These are phyloP conservation scores for Mucor piriformis DNA, from an alignment of 371 early-diverging fungal species.

Conservation along the genomic window DNA sequence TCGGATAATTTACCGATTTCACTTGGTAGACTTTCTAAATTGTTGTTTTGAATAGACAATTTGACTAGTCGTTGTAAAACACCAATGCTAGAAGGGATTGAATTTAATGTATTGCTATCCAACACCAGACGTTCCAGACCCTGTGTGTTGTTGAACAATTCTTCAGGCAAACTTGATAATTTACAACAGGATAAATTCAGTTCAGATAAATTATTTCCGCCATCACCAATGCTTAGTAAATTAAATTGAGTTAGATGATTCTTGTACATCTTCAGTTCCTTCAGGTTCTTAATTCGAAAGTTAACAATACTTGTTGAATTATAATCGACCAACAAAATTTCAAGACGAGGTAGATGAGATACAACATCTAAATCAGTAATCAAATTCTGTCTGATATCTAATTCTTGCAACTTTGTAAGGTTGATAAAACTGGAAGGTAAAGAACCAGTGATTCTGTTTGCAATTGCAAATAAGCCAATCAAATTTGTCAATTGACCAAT, in stretches of 20 bases:
- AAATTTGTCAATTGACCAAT: slow-evolving; percentile 71
- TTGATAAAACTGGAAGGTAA: slow-evolving; percentile 65
- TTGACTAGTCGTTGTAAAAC: slow-evolving; percentile 53
- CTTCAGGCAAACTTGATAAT: slow-evolving; percentile 72
- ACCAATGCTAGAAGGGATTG: slow-evolving; percentile 73
- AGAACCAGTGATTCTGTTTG: slow-evolving; percentile 70
- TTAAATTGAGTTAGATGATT: slow-evolving; percentile 66
- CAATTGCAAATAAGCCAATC: slow-evolving; percentile 65
- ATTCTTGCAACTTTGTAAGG: slow-evolving; percentile 63
- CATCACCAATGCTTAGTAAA: slow-evolving; percentile 6
- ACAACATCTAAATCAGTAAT: slow-evolving; percentile 68
- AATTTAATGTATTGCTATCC: slow-evolving; percentile 77
- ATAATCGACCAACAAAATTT: slow-evolving; percentile 67
- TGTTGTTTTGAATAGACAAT: slow-evolving; percentile 71
- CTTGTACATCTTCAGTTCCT: slow-evolving; percentile 57
- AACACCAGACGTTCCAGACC: slow-evolving; percentile 66
- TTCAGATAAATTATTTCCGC: slow-evolving; percentile 33
- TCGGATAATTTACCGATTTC: slow-evolving; percentile 40
- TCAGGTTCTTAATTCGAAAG: slow-evolving; percentile 47
- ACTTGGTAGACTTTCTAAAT: slow-evolving; percentile 40
- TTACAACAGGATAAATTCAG: slow-evolving; percentile 77
- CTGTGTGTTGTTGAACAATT: slow-evolving; percentile 62
- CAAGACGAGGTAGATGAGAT: slow-evolving; percentile 57
- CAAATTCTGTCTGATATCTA: slow-evolving; percentile 78
- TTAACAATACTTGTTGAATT: slow-evolving; percentile 66